These are phyloP conservation scores for Colletotrichum shisoi DNA, from an alignment of 2,329 filamentous ascomycete genomes.

Conservation along the genomic window DNA sequence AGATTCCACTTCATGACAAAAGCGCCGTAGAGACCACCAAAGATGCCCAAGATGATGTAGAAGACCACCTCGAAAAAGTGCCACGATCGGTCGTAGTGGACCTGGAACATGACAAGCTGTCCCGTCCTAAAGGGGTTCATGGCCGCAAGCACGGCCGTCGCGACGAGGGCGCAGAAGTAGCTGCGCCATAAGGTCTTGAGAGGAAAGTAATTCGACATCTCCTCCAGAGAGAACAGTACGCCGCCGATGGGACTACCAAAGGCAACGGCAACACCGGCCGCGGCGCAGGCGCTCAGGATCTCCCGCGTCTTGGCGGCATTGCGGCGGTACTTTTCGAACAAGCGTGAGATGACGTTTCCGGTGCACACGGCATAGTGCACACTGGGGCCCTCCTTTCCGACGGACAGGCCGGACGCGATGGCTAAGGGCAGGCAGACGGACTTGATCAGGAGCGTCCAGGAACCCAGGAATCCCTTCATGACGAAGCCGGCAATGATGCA, in stretches of 20 bases:
- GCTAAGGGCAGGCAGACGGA: conserved; percentile 88
- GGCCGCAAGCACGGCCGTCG: conserved; percentile 87
- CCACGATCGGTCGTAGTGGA: conserved; percentile 94
- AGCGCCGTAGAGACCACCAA: conserved; percentile 93
- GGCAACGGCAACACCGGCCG: conserved; percentile 92
- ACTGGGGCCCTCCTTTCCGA: conserved; percentile 96
- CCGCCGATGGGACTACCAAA: conserved; percentile 98
- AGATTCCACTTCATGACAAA: conserved; percentile 99
- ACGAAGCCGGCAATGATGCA: conserved; percentile 98
- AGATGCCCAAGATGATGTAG: conserved; percentile 87
- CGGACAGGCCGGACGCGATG: conserved; percentile 91
- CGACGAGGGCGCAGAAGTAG: conserved; percentile 96
- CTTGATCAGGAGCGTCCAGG: conserved; percentile 92
- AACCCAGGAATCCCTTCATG: conserved; percentile 97
- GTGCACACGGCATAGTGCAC: conserved; percentile 99
- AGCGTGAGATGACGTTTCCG: conserved; percentile 90
- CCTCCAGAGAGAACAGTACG: conserved; percentile 94
- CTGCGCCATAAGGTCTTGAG: conserved; percentile 98
- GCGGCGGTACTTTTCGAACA: conserved; percentile 90
- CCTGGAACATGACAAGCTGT: conserved; percentile 98
- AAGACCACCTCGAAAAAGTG: conserved; percentile 97
- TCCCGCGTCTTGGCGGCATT: conserved; percentile 95
- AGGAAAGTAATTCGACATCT: conserved; percentile 96
- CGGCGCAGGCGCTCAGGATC: conserved; percentile 92
- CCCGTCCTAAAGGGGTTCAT: conserved; percentile 99